These are phyloP conservation scores for Paracamarosporium sp. DNA, from an alignment of 2,329 filamentous ascomycete species.

Conservation along the genomic window DNA sequence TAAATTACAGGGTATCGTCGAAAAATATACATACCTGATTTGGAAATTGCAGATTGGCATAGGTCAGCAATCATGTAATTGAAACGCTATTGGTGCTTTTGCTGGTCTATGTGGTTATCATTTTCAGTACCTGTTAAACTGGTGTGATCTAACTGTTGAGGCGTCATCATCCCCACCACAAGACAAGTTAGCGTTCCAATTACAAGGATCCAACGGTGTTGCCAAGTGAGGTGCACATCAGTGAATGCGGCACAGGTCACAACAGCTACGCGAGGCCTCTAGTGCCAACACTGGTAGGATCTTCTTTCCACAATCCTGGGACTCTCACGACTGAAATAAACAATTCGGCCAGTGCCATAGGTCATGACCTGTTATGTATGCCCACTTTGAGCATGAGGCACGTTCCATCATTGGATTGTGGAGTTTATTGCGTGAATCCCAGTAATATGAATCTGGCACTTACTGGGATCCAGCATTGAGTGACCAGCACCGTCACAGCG, in stretches of 20 bases:
- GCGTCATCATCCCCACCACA: slow-evolving; percentile 6
- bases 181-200: slow-evolving; percentile 9
- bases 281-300: neutral
- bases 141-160: neutral
- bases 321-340: neutral
- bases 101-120: neutral
- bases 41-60: neutral
- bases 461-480: neutral
- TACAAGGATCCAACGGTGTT: slow-evolving; percentile 11
- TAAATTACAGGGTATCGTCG: neutral
- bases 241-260: slow-evolving; percentile 18
- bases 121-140: neutral
- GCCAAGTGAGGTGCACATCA: slow-evolving; percentile 14
- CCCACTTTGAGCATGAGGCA: neutral
- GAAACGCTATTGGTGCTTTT: neutral
- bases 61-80: neutral
- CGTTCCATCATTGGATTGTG: neutral
- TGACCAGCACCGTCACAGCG: neutral
- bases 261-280: slow-evolving; percentile 13
- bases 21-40: neutral
- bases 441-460: neutral
- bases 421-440: neutral
- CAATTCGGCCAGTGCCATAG: neutral
- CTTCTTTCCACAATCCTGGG: neutral
- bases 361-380: neutral